A percentile compares a stretch with the other conserved stretches of the same genome.
These are phyloP conservation scores for Ziziphus jujuba DNA, from an alignment of 306 rosid species.

Conservation along the genomic window DNA sequence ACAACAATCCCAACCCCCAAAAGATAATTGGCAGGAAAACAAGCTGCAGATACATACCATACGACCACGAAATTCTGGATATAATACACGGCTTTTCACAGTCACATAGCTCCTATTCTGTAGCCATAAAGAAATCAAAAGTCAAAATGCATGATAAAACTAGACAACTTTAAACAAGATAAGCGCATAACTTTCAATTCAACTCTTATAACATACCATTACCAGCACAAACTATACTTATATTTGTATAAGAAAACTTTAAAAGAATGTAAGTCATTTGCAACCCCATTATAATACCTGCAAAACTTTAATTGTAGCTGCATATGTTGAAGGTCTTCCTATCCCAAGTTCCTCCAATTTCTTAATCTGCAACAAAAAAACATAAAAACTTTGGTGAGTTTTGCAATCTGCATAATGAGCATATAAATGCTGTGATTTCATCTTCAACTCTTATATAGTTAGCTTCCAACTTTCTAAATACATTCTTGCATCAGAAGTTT, in stretches of 20 bases:
- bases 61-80: conserved; percentile 98
- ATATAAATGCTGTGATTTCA: neutral
- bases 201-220: neutral
- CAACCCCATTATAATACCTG: conserved; percentile 50
- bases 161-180: neutral
- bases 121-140: conserved; percentile 30
- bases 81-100: conserved; percentile 69
- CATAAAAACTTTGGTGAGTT: conserved; percentile 7
- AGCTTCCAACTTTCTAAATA: conserved; percentile 4
- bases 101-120: conserved; percentile 89
- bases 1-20: conserved; percentile 9
- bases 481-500: neutral
- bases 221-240: neutral
- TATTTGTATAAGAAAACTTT: neutral
- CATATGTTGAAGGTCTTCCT: conserved; percentile 99
- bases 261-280: conserved; percentile 4
- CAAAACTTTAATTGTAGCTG: conserved; percentile 77
- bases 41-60: conserved; percentile 62
- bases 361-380: conserved; percentile 65
- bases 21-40: conserved; percentile 15
- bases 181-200: neutral
- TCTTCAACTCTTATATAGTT: neutral
- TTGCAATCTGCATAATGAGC: neutral
- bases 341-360: conserved; percentile 98
- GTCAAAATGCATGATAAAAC: conserved; percentile 7